Base-by-base conservation (phyloP, 2,329 filamentous ascomycete species). In the Ampelomyces quisqualis region DNA sequence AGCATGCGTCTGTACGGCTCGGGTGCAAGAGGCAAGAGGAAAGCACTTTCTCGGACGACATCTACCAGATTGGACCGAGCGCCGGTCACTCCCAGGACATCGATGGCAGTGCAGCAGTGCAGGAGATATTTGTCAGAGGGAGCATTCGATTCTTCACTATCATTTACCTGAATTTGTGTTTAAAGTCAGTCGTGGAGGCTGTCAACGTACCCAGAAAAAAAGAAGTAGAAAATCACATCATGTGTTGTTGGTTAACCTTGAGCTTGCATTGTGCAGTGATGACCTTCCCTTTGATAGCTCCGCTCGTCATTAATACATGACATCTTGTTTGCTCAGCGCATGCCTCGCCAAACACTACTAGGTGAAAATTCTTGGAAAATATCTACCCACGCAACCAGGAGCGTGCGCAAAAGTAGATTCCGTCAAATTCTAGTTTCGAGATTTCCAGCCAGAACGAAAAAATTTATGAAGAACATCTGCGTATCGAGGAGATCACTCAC, bases 131-230 rank as follows among this genome's bases (percentile, higher is more conserved):
- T 34, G 5, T 34, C 21, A 34, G 21, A 26, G 6, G 8, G 32
- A 26, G 21, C 21, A 34, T 34, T 24, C 21, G 13, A 7, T 34
- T 34, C 21, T 34, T 24, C 17, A 31, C 29, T 18, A 15, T 31
- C 29, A 19, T 31, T 31, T 14, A 31, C 8, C 15, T n/a, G 19
- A 19, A 30, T 31, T 31, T n/a, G 17, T 18, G 10, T 11, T 31
- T 31, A 11, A 17, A 10, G 17, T 11, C 10, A 10, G 6, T 31
- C 14, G 6, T 28, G n/a, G 26, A 5, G 10, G 11, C 11, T 5
- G 8, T 14, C 7, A 14, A 11, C 11, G 5, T 19, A 31, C 5
- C 17, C 14, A n/a, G 7, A 31, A 31, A 30, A 31, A 9, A 20
- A 20, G 29, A 19, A 10, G 15, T 19, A 31, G 29, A 31, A 31